A percentile compares a stretch with the other conserved stretches of the same genome.
Conservation (phyloP, 441 rosid genomes). For the Aquilaria agallochum region DNA sequence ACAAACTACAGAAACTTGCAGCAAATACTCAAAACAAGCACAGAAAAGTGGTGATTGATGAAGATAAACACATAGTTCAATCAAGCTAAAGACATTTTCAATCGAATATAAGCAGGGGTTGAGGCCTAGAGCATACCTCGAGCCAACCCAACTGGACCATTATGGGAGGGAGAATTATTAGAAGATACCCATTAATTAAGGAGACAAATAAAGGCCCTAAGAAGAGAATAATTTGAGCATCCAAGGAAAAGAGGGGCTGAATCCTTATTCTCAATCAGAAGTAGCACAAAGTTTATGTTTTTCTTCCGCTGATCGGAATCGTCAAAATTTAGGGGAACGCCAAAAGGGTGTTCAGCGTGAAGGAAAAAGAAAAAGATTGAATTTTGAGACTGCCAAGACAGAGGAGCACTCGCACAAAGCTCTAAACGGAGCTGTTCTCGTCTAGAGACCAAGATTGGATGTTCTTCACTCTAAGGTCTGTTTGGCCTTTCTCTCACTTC, state of each 20-base stretch:
- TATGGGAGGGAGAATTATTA: not conserved
- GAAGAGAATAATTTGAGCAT: slow-evolving; percentile 9
- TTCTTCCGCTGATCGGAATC: slow-evolving; percentile 3
- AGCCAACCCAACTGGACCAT: slow-evolving; percentile 11
- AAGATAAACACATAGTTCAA: slow-evolving; percentile 8
- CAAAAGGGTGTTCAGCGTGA: not conserved
- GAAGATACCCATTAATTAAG: slow-evolving; percentile 5
- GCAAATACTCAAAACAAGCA: too few relatives aligned
- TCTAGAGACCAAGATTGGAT: slow-evolving; percentile 11
- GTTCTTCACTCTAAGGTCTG: slow-evolving; percentile 2
- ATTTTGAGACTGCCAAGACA: not conserved
- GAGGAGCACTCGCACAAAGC: not conserved
- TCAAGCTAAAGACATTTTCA: not conserved
- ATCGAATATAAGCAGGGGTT: slow-evolving; percentile 3
- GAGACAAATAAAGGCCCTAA: slow-evolving; percentile 15
- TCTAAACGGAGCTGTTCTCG: not conserved
- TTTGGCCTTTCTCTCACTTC: not conserved
- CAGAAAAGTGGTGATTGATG: not conserved
- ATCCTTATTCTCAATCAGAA: slow-evolving; percentile 6
- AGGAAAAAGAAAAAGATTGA: not conserved
- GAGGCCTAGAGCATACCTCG: slow-evolving; percentile 20
- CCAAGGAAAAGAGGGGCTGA: slow-evolving; percentile 4
- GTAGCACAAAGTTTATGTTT: not conserved
- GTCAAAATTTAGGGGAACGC: not conserved
- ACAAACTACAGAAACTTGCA: too few relatives aligned